Evolutionary conservation across 768 basidiomycete genomes (phyloP), one percentile per base, ranked within the genome.

Genomic region (Trametes maxima): DNA sequence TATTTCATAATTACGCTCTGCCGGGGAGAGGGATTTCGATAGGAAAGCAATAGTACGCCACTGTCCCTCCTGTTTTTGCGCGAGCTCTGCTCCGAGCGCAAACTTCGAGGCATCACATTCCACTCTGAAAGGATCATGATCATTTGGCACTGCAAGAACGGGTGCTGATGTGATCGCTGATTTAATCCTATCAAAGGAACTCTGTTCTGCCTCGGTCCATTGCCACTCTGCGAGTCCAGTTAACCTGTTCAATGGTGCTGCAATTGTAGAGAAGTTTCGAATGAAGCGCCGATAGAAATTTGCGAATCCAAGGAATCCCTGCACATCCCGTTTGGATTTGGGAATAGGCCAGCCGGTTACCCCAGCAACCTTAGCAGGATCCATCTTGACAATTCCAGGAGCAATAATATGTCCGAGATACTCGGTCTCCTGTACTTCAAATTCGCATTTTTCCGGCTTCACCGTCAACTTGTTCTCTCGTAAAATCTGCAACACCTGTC

Each of bases 401-500:
- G 35, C 17, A 17, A 76, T 59, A 17, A 75, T 69, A 51, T 72
- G 59, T 10, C 78, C 70, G 0, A 78, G 64, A 60, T 71, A 75
- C 39, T 73, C 67, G 3, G 75, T 67, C 47, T 69, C 28, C 12
- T 28, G 22, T 40, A 54, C 49, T 6, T 72, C 50, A 36, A 78
- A 79, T 3, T 62, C 59, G 62, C 76, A 79, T 63, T 80, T 80
- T 50, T 77, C 70, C 0, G 70, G 69, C 63, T 77, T 76, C 1
- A 72, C 40, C 54, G 53, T 78, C 0, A 79, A 68, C 14, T 74
- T 44, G 44, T 73, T 64, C 1, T 75, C 58, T n/a, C 45, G 37
- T 1, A 76, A 60, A 0, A 55, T 50, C 22, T 65, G 47, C 3
- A 77, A 59, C 1, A 76, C 68, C 24, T 60, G 39, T 0, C 46